Evolutionary conservation across 306 rosid species (phyloP).

Genomic region (Cicer yamashitae): DNA sequence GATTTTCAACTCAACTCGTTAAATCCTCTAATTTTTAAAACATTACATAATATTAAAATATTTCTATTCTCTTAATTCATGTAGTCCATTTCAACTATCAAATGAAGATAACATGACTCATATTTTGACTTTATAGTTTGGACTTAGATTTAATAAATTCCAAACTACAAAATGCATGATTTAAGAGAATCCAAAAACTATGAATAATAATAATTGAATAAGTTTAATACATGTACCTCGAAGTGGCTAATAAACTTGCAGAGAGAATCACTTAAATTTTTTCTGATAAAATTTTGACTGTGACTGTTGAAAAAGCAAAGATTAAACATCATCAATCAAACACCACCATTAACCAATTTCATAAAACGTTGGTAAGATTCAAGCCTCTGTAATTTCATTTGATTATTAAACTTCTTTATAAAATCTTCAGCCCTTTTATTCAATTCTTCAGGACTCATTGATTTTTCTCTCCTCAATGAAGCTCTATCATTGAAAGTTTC

Average conservation of each 20-base stretch:
- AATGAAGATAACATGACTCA: too few species aligned
- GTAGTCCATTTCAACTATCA: too few species aligned
- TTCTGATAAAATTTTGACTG: slow-evolving; percentile 44
- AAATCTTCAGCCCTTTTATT: slow-evolving; percentile 67
- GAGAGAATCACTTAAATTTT: slow-evolving; percentile 25
- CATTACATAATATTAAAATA: too few species aligned
- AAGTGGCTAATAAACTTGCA: slow-evolving; percentile 43
- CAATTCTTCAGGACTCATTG: slow-evolving; percentile 78
- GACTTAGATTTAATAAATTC: too few species aligned
- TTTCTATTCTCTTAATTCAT: too few species aligned
- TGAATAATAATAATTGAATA: background rate
- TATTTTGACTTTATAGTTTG: too few species aligned
- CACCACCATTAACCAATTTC: slow-evolving; percentile 58
- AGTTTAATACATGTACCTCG: slow-evolving; percentile 35
- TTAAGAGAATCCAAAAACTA: too few species aligned
- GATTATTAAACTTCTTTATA: slow-evolving; percentile 61
- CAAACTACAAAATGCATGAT: too few species aligned
- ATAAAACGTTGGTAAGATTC: slow-evolving; percentile 73
- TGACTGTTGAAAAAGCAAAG: slow-evolving; percentile 45
- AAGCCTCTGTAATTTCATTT: slow-evolving; percentile 75
- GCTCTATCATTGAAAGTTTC: slow-evolving; percentile 69
- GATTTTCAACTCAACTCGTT: too few species aligned
- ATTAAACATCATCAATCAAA: slow-evolving; percentile 31
- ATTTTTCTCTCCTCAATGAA: slow-evolving; percentile 65
- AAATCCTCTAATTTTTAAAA: too few species aligned